Evolutionary conservation across 768 basidiomycete genomes (phyloP).

Genomic region (Leccinellum rugosiceps): DNA sequence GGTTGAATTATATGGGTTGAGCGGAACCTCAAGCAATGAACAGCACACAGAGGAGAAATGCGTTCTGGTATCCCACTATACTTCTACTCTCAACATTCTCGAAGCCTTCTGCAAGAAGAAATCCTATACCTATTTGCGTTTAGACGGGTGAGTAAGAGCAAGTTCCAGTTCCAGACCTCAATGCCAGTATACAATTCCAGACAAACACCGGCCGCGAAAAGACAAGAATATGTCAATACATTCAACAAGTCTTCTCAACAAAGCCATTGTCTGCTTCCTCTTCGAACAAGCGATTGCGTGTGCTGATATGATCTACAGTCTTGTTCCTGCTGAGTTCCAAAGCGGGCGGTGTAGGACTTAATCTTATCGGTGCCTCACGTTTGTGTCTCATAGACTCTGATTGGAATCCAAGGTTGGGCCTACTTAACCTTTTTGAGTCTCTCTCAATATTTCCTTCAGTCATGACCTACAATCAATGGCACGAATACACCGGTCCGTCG

Average conservation of each 20-base stretch:
- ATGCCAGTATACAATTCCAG: slow-evolving; percentile 34
- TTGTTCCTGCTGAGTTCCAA: slow-evolving; percentile 93
- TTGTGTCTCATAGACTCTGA: slow-evolving; percentile 86
- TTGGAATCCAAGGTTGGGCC: slow-evolving; percentile 81
- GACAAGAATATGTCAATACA: slow-evolving; percentile 82
- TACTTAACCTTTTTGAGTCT: background rate
- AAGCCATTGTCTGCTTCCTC: slow-evolving; percentile 54
- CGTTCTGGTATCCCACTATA: slow-evolving; percentile 95
- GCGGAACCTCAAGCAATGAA: slow-evolving; percentile 2
- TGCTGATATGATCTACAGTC: slow-evolving; percentile 44
- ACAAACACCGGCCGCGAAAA: slow-evolving; percentile 70
- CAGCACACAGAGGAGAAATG: slow-evolving; percentile 90
- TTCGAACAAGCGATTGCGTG: background rate
- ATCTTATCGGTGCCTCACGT: slow-evolving; percentile 87
- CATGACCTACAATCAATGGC: slow-evolving; percentile 98
- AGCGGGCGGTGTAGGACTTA: slow-evolving; percentile 93
- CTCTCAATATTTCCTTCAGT: slow-evolving; percentile 35
- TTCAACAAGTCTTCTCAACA: slow-evolving; percentile 82
- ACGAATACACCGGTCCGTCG: slow-evolving; percentile 78
- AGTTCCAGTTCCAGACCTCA: background rate
- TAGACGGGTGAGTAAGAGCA: slow-evolving; percentile 67
- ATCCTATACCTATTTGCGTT: slow-evolving; percentile 73
- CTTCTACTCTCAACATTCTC: slow-evolving; percentile 88
- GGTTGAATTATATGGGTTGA: background rate
- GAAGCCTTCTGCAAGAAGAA: slow-evolving; percentile 80